phyloP scores from a whole-genome alignment of 371 early-diverging fungal genomes.

The Batrachochytrium dendrobatidis region DNA sequence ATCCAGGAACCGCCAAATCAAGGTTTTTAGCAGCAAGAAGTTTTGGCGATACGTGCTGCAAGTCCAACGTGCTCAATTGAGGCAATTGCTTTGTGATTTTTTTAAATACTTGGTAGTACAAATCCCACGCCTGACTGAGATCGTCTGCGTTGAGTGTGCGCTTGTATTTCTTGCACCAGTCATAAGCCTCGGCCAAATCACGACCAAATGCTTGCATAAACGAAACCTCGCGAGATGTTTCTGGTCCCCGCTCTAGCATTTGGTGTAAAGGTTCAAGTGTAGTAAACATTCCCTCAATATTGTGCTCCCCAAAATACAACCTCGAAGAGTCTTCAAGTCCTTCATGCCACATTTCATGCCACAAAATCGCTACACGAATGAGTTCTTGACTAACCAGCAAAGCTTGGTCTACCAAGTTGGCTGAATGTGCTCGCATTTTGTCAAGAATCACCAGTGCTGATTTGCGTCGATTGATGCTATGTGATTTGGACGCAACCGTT shows the following conservation, averaged over 20 bases:
- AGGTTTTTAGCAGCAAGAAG: slow-evolving; percentile 77
- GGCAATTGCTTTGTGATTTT: slow-evolving; percentile 77
- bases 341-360: slow-evolving; percentile 98
- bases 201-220: slow-evolving; percentile 95
- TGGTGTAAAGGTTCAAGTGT: slow-evolving; percentile 84
- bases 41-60: slow-evolving; percentile 89
- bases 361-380: slow-evolving; percentile 91
- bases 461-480: slow-evolving; percentile 63
- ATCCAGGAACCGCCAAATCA: slow-evolving; percentile 86
- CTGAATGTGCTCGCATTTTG: slow-evolving; percentile 78
- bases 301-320: slow-evolving; percentile 78
- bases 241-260: slow-evolving; percentile 83
- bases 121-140: slow-evolving; percentile 92
- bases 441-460: slow-evolving; percentile 89
- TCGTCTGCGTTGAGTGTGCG: slow-evolving; percentile 71
- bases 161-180: slow-evolving; percentile 78
- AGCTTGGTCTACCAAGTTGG: slow-evolving; percentile 87
- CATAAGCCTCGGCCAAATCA: slow-evolving; percentile 86
- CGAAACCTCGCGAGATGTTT: slow-evolving; percentile 87
- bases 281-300: slow-evolving; percentile 87
- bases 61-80: slow-evolving; percentile 72
- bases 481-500: slow-evolving; percentile 93
- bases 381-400: slow-evolving; percentile 92
- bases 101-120: slow-evolving; percentile 88
- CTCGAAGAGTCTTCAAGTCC: slow-evolving; percentile 88